Conservation (phyloP, 2,329 filamentous ascomycete genomes). For the Knufia fluminis region DNA sequence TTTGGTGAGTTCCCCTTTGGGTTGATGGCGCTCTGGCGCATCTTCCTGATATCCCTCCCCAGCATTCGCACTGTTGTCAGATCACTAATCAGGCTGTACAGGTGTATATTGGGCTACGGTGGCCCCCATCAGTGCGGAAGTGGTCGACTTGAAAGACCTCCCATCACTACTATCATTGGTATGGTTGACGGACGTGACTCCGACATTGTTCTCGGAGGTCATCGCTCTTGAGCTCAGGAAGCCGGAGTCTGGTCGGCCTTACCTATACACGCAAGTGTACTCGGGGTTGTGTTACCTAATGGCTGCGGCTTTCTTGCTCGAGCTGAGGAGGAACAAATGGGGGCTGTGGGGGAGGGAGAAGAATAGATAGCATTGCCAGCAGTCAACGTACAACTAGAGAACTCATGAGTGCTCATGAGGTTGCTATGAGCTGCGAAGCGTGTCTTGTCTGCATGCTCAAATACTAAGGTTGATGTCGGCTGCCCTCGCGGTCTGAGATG, state of each 20-base stretch:
- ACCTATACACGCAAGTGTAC: conserved; percentile 45
- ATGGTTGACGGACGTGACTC: conserved; percentile 26
- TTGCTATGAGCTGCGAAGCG: too few species aligned
- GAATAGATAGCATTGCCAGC: conserved; percentile 14
- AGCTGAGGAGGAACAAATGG: conserved; percentile 20
- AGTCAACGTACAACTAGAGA: too few species aligned
- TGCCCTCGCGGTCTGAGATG: too few species aligned
- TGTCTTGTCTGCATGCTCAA: too few species aligned
- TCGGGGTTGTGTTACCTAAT: conserved; percentile 30
- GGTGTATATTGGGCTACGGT: conserved; percentile 39
- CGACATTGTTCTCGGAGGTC: conserved; percentile 44
- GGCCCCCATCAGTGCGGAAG: conserved; percentile 24
- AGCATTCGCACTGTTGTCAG: too few species aligned
- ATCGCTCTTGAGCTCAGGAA: conserved; percentile 45
- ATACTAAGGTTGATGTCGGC: too few species aligned
- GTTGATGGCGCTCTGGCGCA: too few species aligned
- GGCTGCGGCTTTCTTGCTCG: conserved; percentile 21
- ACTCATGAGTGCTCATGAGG: too few species aligned
- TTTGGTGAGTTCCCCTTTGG: too few species aligned
- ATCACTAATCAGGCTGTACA: too few species aligned
- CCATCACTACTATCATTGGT: conserved; percentile 23
- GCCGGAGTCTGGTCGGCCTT: conserved; percentile 33
- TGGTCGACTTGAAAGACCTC: conserved; percentile 24
- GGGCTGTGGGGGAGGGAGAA: conserved; percentile 16
- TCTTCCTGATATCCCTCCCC: too few species aligned